A percentile compares a stretch with the other conserved stretches of the same genome.
phyloP scores from a whole-genome alignment of 2,329 filamentous ascomycete genomes.

The Ceratocystis ficicola region DNA sequence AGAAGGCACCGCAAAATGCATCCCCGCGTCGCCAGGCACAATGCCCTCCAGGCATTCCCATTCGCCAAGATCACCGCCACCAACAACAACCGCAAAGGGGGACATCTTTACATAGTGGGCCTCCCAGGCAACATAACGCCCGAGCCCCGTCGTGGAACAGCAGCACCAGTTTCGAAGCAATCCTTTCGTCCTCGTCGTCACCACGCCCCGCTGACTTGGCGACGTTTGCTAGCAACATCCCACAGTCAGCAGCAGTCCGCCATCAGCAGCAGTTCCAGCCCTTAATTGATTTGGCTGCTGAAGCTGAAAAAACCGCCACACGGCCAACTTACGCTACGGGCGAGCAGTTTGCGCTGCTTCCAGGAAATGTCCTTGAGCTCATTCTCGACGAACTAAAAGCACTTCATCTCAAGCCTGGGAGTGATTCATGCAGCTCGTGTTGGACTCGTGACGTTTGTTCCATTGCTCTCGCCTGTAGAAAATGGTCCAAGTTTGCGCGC shows the following conservation, averaged over 20 bases:
- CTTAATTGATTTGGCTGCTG: conserved; percentile 19
- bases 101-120: too few relatives aligned
- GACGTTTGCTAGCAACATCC: conserved; percentile 23
- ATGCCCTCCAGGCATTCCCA: background rate
- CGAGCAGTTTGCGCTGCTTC: conserved; percentile 44
- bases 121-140: conserved; percentile 21
- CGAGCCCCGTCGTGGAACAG: conserved; percentile 30
- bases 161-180: conserved; percentile 29
- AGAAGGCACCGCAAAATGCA: conserved; percentile 18
- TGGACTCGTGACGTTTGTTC: conserved; percentile 51
- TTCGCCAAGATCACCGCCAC: background rate
- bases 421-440: conserved; percentile 49
- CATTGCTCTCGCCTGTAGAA: conserved; percentile 39
- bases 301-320: conserved; percentile 29
- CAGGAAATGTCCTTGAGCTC: conserved; percentile 46
- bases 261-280: conserved; percentile 19
- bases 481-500: conserved; percentile 41
- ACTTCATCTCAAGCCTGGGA: conserved; percentile 38
- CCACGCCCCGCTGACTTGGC: conserved; percentile 24
- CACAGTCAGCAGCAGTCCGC: conserved; percentile 19
- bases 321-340: conserved; percentile 32
- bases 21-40: conserved; percentile 28
- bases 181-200: conserved; percentile 26
- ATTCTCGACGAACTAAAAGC: conserved; percentile 44
- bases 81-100: background rate